phyloP scores from a whole-genome alignment of 257 asterid genomes.

The Nicotiana knightiana region DNA sequence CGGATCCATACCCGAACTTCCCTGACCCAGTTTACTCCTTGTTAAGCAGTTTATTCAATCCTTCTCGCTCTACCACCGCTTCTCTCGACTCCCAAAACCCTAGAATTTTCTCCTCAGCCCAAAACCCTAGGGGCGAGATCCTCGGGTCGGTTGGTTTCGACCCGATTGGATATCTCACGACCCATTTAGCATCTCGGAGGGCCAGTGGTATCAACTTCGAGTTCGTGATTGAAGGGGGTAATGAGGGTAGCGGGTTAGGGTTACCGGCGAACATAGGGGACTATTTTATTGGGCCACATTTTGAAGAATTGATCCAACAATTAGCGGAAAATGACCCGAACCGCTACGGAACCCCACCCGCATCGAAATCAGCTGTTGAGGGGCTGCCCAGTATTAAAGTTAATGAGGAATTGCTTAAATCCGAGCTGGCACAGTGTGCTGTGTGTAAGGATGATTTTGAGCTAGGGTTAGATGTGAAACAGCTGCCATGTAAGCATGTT shows the following conservation, averaged over 20 bases:
- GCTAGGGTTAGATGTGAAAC: constrained; percentile 45
- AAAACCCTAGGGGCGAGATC: neutral
- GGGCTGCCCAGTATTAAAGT: constrained; percentile 39
- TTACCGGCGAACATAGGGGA: constrained; percentile 50
- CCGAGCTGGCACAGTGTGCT: constrained; percentile 72
- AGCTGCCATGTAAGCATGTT: constrained; percentile 81
- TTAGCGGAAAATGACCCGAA: constrained; percentile 76
- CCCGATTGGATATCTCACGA: constrained; percentile 36
- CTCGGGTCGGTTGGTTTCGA: constrained; percentile 35
- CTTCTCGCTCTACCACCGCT: constrained; percentile 11
- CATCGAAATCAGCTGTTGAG: constrained; percentile 50
- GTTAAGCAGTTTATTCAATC: constrained; percentile 30
- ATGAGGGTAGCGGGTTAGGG: constrained; percentile 18
- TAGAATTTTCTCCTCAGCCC: constrained; percentile 1
- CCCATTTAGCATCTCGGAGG: constrained; percentile 41
- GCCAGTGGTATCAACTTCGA: constrained; percentile 52
- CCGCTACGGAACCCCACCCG: constrained; percentile 71
- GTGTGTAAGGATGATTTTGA: constrained; percentile 82
- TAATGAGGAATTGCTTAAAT: constrained; percentile 43
- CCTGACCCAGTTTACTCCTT: constrained; percentile 34
- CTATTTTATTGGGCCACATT: constrained; percentile 63
- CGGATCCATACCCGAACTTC: neutral
- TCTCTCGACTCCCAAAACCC: constrained; percentile 14
- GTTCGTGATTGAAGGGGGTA: constrained; percentile 38
- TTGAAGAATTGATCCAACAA: constrained; percentile 70